Evolutionary conservation across 345 rosid species (phyloP), one percentile per base, ranked within the genome.

Genomic region (Eutrema heterophyllum): DNA sequence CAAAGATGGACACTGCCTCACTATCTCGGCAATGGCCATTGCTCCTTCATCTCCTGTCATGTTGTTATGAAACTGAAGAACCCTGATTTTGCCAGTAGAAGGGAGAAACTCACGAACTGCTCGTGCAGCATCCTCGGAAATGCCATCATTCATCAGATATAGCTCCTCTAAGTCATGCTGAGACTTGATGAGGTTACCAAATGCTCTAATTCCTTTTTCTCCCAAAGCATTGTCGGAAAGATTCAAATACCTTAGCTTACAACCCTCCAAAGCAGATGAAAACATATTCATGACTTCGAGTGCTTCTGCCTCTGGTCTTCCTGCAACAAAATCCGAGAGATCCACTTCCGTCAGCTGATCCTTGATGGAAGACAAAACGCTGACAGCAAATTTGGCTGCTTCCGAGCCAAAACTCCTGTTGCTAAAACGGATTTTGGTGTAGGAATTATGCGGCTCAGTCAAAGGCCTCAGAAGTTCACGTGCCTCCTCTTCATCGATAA

Each of bases 171-270:
- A 68, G 78, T 83, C 76, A 64, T 81, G 75, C 79, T 90, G 97
- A 32, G 96, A 88, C 63, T 79, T 81, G 50, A 93, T 77, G 61
- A 93, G 90, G 24, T 87, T 75, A 46, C 65, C 87, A 83, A 90
- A 93, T 7, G 96, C 98, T 77, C 92, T 83, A 40, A 93, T 84
- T 32, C 97, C 98, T 81, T 90, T 90, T 72, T 88, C 98, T 24
- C 98, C 98, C 81, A 93, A 76, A n/a, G 98, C 98, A 83, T 93
- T 93, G 82, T 88, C 85, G 0, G 98, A 90, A n/a, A 93, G 93
- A 83, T 88, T 79, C 81, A 93, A 77, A 56, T 32, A 88, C 72
- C 82, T 84, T 24, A 90, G 81, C 36, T 82, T 72, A 64, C 81
- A 86, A 64, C 98, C 91, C 71, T 90, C 97, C 73, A 93, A 73